Base-by-base conservation (phyloP, 176 grass and related monocot species). In the Rhipidocladum racemiflorum region DNA sequence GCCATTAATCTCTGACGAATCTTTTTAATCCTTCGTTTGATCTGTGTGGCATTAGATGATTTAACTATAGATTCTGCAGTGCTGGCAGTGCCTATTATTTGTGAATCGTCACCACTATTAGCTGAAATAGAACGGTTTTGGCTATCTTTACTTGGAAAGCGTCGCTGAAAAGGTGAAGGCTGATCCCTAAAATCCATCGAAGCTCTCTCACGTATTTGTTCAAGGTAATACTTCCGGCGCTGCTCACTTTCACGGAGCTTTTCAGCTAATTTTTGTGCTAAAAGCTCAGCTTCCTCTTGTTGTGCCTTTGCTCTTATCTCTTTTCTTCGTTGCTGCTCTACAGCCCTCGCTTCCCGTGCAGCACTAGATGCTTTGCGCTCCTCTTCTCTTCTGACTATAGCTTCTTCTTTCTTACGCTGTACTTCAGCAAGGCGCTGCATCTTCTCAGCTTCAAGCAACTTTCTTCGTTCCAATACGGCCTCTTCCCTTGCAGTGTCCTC, bases 151-250 rank as follows among this genome's bases (percentile, higher is more conserved):
- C 88, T 95, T 83, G 92, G 87, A 88, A 92, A 87, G 13, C 96
- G 96, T 0, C 96, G 96, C 42, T 99, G 96, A 78, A 99, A 87
- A 79, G 96, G 96, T 54, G 96, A 99, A 88, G 87, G 83, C 56
- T 99, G 96, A 62, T 99, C 96, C 90, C 96, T 93, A 75, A 99
- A 93, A 87, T 99, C 96, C 96, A 99, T 99, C 39, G 96, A 99
- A 85, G 96, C 96, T 88, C 87, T 89, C 85, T 99, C 96, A 46
- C 96, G 92, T 91, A 99, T 99, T 85, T 99, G 96, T 79, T 99
- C 96, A 67, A 99, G 87, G 86, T 99, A 91, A 91, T 90, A 99
- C 21, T 95, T 99, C 32, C 96, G 86, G 44, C 96, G 93, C 62
- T 99, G 96, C 79, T 99, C 96, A 86, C 96, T 99, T 90, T 99